Base-by-base conservation (phyloP, 139 green algal genomes). In the Tetraselmis striata region DNA sequence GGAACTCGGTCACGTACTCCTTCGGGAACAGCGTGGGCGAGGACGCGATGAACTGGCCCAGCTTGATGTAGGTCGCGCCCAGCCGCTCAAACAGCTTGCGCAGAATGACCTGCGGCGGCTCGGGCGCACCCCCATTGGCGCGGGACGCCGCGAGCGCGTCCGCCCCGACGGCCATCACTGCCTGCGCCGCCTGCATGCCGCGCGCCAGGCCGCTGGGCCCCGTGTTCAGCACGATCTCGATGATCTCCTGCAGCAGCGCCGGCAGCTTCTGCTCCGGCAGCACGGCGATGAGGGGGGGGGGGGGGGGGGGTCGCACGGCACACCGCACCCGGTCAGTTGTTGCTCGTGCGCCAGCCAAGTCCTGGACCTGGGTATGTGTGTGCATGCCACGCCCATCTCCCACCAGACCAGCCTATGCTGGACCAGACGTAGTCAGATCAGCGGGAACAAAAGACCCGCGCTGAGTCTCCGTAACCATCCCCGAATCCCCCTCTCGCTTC, bases 1-100 rank as follows among this genome's bases (percentile, higher is more conserved):
- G 94, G 31, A 99, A 98, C 89, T 99, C 96, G 31, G 92, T 25
- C 18, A 99, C 96, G 78, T 98, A 99, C 75, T 98, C 95, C 31
- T 91, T 85, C 0, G 95, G 96, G 82, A 99, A 99, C 1, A 99
- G 86, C 0, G 93, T 96, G 58, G 96, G 97, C 0, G 92, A 93
- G 26, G 92, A 98, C 23, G 96, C 97, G 24, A 98, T 95, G 86
- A 98, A 97, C 86, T 90, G 84, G 18, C 90, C 91, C 2, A 98
- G 90, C 89, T 99, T 98, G 80, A 98, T 95, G 85, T 98, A 98
- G 2, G 95, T 98, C 2, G 92, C 92, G 28, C 97, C 97, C 31
- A 99, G 85, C 28, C 88, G 80, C 88, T 99, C 97, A 86, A 98
- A 99, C 1, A 99, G 90, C 86, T 91, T 91, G 0, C 95, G 81